phyloP scores from a whole-genome alignment of 208 protist genomes.

The Wallacemonas rigidus region DNA sequence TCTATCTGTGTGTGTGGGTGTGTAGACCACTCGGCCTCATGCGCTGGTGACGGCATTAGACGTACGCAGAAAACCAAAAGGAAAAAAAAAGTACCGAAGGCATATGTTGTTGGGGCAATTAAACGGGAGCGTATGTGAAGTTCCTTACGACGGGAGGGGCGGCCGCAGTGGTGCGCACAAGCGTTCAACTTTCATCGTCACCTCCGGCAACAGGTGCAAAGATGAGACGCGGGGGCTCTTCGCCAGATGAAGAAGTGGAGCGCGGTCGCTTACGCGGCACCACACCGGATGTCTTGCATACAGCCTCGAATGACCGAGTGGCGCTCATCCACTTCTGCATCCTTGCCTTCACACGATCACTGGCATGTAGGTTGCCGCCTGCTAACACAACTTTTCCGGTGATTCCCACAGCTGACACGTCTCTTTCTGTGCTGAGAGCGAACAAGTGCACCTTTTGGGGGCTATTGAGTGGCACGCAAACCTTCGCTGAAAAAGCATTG shows the following conservation, averaged over 20 bases:
- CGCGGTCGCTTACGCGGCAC: slow-evolving; percentile 12
- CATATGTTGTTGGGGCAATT: neutral
- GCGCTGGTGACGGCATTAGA: no score
- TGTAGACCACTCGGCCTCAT: no score
- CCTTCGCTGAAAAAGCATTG: slow-evolving; percentile 18
- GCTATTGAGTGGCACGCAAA: slow-evolving; percentile 30
- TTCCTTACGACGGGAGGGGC: slow-evolving; percentile 2
- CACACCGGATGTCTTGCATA: slow-evolving; percentile 15
- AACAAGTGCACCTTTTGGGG: slow-evolving; percentile 34
- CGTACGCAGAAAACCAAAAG: no score
- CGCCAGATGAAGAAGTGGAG: slow-evolving; percentile 15
- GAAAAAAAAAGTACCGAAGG: no score
- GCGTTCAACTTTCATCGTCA: slow-evolving; percentile 66
- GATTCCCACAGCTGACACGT: neutral
- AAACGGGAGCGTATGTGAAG: slow-evolving; percentile 5
- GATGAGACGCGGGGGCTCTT: slow-evolving; percentile 47
- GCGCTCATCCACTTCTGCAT: slow-evolving; percentile 14
- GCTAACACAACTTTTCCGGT: slow-evolving; percentile 24
- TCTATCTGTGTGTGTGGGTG: no score
- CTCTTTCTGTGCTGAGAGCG: slow-evolving; percentile 18
- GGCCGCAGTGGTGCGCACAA: neutral
- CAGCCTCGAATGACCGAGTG: neutral
- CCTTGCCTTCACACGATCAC: neutral
- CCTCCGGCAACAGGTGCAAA: slow-evolving; percentile 55
- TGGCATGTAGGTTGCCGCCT: slow-evolving; percentile 17